Evolutionary conservation across 768 basidiomycete species (phyloP).

Genomic region (Hericium erinaceus): DNA sequence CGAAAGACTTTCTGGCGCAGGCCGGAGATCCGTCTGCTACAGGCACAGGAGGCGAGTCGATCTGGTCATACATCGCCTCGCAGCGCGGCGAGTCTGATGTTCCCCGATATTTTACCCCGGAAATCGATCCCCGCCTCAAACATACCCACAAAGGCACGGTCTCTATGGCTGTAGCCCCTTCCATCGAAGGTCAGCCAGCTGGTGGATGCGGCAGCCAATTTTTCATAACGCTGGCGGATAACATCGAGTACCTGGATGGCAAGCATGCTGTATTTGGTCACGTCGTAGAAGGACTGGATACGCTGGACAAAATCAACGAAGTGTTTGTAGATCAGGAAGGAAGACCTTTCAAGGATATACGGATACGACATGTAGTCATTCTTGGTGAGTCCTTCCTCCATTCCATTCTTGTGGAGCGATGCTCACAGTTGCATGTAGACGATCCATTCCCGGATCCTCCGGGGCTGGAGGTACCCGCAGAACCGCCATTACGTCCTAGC

Average conservation of each 20-base stretch:
- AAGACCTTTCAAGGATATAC: conserved; percentile 85
- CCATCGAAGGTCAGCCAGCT: conserved; percentile 41
- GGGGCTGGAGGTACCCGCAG: conserved; percentile 61
- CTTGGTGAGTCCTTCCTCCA: conserved; percentile 50
- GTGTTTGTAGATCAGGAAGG: conserved; percentile 83
- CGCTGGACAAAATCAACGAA: conserved; percentile 88
- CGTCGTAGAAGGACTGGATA: conserved; percentile 90
- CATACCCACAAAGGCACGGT: conserved; percentile 82
- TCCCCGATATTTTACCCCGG: conserved; percentile 84
- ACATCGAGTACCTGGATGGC: conserved; percentile 92
- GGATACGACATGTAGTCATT: conserved; percentile 93
- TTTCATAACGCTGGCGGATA: conserved; percentile 87
- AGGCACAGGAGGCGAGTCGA: conserved; percentile 86
- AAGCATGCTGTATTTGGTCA: conserved; percentile 89
- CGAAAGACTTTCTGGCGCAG: conserved; percentile 96
- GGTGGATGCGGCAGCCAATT: conserved; percentile 95
- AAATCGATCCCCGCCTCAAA: conserved; percentile 73
- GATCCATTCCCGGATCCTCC: conserved; percentile 91
- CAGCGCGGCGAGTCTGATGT: conserved; percentile 25
- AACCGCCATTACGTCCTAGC: conserved; percentile 71
- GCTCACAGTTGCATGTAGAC: conserved; percentile 30
- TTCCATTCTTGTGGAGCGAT: conserved; percentile 19
- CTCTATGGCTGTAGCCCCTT: conserved; percentile 95
- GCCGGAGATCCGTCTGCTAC: conserved; percentile 94
- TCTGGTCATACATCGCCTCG: conserved; percentile 69